These are phyloP conservation scores for Epicoccum sorghinum DNA, from an alignment of 2,329 filamentous ascomycete genomes.

Conservation along the genomic window DNA sequence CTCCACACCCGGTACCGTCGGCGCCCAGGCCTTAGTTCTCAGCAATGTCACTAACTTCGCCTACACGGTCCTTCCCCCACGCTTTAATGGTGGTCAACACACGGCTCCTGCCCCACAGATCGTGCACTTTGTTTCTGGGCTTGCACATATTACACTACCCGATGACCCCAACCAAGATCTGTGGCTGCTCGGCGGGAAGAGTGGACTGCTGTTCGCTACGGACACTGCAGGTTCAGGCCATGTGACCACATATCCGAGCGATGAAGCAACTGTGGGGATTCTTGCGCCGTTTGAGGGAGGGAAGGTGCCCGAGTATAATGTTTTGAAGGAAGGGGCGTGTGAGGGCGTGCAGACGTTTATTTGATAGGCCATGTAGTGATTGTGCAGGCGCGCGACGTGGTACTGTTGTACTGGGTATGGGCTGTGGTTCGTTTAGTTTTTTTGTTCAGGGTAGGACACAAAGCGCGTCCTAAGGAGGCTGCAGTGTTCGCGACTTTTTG, in stretches of 20 bases:
- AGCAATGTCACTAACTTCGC: conserved; percentile 30
- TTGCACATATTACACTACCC: conserved; percentile 42
- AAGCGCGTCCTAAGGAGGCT: too few relatives aligned
- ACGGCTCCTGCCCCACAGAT: conserved; percentile 44
- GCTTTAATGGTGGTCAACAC: conserved; percentile 43
- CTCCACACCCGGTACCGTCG: conserved; percentile 33
- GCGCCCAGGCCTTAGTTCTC: conserved; percentile 29
- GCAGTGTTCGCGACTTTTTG: too few relatives aligned
- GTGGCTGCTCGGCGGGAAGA: conserved; percentile 42
- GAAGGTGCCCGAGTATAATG: conserved; percentile 26
- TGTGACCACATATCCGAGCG: conserved; percentile 39
- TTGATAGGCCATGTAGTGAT: background rate
- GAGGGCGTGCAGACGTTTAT: conserved; percentile 1
- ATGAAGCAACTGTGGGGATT: conserved; percentile 38
- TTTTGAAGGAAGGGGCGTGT: conserved; percentile 24
- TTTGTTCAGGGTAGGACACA: too few relatives aligned
- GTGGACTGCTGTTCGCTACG: conserved; percentile 39
- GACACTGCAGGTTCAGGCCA: conserved; percentile 43
- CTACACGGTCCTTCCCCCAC: conserved; percentile 42
- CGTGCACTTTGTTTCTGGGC: conserved; percentile 42
- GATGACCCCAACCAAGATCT: conserved; percentile 27
- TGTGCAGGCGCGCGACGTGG: background rate
- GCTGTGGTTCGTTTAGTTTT: background rate
- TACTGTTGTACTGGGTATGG: too few relatives aligned
- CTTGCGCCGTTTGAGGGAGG: conserved; percentile 36